A percentile compares a stretch with the other conserved stretches of the same genome.
These are phyloP conservation scores for Pseudopediastrum boryanum DNA, from an alignment of 139 green algal genomes.

Conservation along the genomic window DNA sequence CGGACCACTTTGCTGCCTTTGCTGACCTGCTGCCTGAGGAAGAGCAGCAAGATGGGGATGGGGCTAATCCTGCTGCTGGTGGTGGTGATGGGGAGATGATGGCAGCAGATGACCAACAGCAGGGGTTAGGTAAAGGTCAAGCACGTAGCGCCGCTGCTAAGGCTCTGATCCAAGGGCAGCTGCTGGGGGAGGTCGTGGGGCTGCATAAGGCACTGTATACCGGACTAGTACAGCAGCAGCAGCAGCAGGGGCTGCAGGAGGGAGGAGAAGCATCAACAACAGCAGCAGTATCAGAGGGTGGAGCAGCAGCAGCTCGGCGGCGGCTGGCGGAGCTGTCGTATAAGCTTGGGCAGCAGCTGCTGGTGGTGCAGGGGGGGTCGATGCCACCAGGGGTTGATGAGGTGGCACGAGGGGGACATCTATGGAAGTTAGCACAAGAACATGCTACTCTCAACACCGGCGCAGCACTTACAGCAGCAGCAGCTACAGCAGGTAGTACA, in stretches of 20 bases:
- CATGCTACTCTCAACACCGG: conserved; percentile 22
- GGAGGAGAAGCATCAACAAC: not conserved
- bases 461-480: conserved; percentile 15
- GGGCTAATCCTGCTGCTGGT: not conserved
- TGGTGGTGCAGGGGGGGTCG: conserved; percentile 23
- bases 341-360: conserved; percentile 54
- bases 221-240: conserved; percentile 25
- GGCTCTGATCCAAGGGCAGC: conserved; percentile 66
- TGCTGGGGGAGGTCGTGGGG: conserved; percentile 68
- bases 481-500: conserved; percentile 5
- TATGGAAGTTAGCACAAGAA: conserved; percentile 44
- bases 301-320: conserved; percentile 25
- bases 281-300: not conserved
- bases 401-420: conserved; percentile 48
- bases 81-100: not conserved
- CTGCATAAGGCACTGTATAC: conserved; percentile 57
- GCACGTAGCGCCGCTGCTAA: conserved; percentile 48
- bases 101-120: conserved; percentile 10
- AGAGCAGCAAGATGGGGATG: conserved; percentile 31
- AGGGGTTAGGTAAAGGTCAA: conserved; percentile 27
- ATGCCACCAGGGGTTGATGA: conserved; percentile 56
- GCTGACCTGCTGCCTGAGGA: conserved; percentile 66
- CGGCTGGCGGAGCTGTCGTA: conserved; percentile 43
- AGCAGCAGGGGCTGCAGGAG: not conserved
- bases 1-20: conserved; percentile 73